Evolutionary conservation across 441 rosid species (phyloP), one percentile per base, ranked within the genome.

Genomic region (Erodium trifolium): DNA sequence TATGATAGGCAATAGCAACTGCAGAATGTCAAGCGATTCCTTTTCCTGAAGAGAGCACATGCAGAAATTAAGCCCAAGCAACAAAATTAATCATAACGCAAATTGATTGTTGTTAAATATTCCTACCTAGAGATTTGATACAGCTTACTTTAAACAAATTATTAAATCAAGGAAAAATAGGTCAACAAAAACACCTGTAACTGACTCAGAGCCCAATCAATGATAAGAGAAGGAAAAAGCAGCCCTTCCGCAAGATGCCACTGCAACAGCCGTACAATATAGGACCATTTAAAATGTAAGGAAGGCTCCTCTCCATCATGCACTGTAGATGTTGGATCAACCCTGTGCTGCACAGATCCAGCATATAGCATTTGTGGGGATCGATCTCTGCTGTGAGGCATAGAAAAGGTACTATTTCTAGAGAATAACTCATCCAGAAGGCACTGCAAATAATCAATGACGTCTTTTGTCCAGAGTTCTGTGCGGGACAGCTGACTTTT

Each of bases 381-480:
- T 77, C 88, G 82, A 78, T 87, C 97, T 80, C 87, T 87, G 68
- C 68, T 72, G 39, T 84, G 85, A 74, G 84, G 89, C 79, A 79
- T 78, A 73, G 88, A 77, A 84, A 83, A 84, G 66, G 88, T 74
- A 81, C 73, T 85, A 77, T 78, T 87, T 73, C 81, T 87, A 41
- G 90, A 78, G 71, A 75, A 78, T 79, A 87, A 79, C 70, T 96
- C 99, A 70, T 93, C 97, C 80, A 96, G 78, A 71, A 96, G 89
- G 77, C 68, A 67, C 78, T 96, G 98, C 82, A 96, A 77, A 76
- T 91, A 96, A 23, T 91, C 98, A 80, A 88, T 83, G 72, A 96
- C 87, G 81, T 96, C 98, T 84, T 88, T 96, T 68, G 98, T 93
- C 99, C 98, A 96, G 37, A 83, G 85, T 78, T 96, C 99, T 65